These are phyloP conservation scores for Jimgerdemannia flammicorona DNA, from an alignment of 192 early-diverging fungal species.

Conservation along the genomic window DNA sequence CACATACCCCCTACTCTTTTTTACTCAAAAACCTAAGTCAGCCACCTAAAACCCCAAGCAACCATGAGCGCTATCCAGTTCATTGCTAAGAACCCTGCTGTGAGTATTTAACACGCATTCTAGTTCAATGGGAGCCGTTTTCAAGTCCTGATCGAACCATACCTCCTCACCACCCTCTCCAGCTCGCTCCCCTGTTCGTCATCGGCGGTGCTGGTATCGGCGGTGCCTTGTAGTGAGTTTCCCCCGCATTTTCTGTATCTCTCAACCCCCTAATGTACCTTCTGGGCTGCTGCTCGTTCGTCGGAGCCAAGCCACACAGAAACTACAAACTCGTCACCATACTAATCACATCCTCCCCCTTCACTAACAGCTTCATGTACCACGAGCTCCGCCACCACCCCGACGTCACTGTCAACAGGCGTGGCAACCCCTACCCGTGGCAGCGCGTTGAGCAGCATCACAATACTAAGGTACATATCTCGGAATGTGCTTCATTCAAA, in stretches of 20 bases:
- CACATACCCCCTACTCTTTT: neutral
- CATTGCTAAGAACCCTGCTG: neutral
- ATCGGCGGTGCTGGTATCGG: neutral
- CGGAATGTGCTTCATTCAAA: too few species aligned
- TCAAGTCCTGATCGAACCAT: neutral
- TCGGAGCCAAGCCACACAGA: too few species aligned
- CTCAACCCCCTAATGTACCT: too few species aligned
- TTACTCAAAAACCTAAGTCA: neutral
- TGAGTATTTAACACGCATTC: neutral
- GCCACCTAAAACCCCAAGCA: neutral
- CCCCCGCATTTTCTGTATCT: too few species aligned
- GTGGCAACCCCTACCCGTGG: conserved; percentile 15
- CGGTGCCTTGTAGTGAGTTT: neutral
- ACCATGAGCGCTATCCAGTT: neutral
- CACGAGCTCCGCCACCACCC: conserved; percentile 2
- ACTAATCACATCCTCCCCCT: neutral
- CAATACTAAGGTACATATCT: conserved; percentile 9
- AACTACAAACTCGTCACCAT: too few species aligned
- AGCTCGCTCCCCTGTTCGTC: neutral
- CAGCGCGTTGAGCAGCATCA: conserved; percentile 11
- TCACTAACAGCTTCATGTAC: neutral
- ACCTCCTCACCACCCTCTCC: neutral
- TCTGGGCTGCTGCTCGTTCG: too few species aligned
- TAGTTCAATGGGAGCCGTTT: neutral
- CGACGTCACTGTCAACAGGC: conserved; percentile 9